phyloP scores from a whole-genome alignment of 2,329 filamentous ascomycete species.

The Pyricularia grisea region DNA sequence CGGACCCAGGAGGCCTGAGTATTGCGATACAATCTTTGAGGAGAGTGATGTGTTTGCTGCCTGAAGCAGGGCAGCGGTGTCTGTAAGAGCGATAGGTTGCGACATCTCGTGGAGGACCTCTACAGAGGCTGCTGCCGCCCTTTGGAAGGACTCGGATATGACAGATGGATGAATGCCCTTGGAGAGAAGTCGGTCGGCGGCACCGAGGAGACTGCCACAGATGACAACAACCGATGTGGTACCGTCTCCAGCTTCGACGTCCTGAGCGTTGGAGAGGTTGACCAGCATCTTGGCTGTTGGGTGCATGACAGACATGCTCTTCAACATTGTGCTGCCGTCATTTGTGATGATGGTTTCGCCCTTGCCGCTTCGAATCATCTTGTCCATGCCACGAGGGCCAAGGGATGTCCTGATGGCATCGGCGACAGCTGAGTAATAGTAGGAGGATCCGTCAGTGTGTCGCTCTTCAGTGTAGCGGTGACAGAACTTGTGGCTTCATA shows the following conservation, averaged over 20 bases:
- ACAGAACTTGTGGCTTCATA: slow-evolving; percentile 27
- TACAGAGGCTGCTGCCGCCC: slow-evolving; percentile 83
- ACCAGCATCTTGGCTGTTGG: slow-evolving; percentile 99
- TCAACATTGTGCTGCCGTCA: slow-evolving; percentile 98
- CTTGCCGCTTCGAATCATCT: slow-evolving; percentile 97
- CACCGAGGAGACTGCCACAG: slow-evolving; percentile 86
- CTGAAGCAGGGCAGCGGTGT: slow-evolving; percentile 85
- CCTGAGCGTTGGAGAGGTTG: slow-evolving; percentile 91
- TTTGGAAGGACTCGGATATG: slow-evolving; percentile 96
- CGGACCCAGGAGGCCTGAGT: slow-evolving; percentile 87
- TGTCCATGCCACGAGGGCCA: slow-evolving; percentile 95
- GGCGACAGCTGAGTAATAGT: slow-evolving; percentile 62
- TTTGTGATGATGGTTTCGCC: slow-evolving; percentile 99
- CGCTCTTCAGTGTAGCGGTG: neutral
- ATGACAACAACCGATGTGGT: slow-evolving; percentile 98
- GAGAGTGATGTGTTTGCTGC: slow-evolving; percentile 94
- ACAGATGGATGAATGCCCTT: slow-evolving; percentile 97
- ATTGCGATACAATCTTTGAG: slow-evolving; percentile 97
- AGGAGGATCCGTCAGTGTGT: slow-evolving; percentile 12
- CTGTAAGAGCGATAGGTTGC: slow-evolving; percentile 79
- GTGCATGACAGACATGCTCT: slow-evolving; percentile 98
- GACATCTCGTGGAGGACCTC: slow-evolving; percentile 92
- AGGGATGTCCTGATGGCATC: slow-evolving; percentile 96
- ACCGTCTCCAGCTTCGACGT: slow-evolving; percentile 96
- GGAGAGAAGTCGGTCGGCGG: slow-evolving; percentile 78